Percentiles rank a stretch among this genome's conserved stretches.
Evolutionary conservation across 176 grass and related monocot genomes (phyloP).

Genomic region (Puya raimondii): DNA sequence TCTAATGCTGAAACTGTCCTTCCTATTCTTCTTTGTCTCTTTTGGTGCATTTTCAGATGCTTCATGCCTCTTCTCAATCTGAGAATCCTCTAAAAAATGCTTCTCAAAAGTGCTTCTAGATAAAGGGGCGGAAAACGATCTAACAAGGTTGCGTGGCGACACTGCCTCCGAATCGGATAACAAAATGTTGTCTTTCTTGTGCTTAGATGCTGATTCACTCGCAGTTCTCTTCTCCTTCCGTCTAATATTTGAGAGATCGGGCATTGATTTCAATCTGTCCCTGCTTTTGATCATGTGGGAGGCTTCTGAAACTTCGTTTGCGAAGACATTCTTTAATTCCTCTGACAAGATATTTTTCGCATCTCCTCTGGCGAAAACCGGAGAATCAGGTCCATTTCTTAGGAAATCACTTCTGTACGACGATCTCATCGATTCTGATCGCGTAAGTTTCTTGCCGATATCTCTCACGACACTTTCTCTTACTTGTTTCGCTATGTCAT

Average conservation of each 20-base stretch:
- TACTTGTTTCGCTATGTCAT: slow-evolving; percentile 42
- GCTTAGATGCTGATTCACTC: not conserved
- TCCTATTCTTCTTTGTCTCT: slow-evolving; percentile 19
- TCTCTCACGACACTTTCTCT: slow-evolving; percentile 42
- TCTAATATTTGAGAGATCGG: slow-evolving; percentile 25
- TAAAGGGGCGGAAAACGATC: slow-evolving; percentile 68
- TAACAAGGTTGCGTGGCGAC: slow-evolving; percentile 27
- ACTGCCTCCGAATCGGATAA: not conserved
- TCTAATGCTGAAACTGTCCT: slow-evolving; percentile 41
- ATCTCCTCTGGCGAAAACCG: slow-evolving; percentile 8
- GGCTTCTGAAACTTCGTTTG: slow-evolving; percentile 13
- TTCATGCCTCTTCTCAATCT: slow-evolving; percentile 16
- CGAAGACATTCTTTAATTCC: slow-evolving; percentile 32
- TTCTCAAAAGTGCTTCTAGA: slow-evolving; percentile 22
- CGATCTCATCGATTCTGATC: slow-evolving; percentile 48
- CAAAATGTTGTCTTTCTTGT: not conserved
- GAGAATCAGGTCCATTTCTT: too few relatives aligned
- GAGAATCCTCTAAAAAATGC: slow-evolving; percentile 29
- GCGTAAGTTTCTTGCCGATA: slow-evolving; percentile 25
- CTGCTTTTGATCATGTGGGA: slow-evolving; percentile 18
- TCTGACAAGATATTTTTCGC: slow-evolving; percentile 22
- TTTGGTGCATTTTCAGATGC: slow-evolving; percentile 12
- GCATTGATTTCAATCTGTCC: slow-evolving; percentile 31
- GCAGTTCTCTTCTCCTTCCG: not conserved
- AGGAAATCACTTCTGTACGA: not conserved